These are phyloP conservation scores for Serendipita vermifera DNA, from an alignment of 768 basidiomycete species.

Conservation along the genomic window DNA sequence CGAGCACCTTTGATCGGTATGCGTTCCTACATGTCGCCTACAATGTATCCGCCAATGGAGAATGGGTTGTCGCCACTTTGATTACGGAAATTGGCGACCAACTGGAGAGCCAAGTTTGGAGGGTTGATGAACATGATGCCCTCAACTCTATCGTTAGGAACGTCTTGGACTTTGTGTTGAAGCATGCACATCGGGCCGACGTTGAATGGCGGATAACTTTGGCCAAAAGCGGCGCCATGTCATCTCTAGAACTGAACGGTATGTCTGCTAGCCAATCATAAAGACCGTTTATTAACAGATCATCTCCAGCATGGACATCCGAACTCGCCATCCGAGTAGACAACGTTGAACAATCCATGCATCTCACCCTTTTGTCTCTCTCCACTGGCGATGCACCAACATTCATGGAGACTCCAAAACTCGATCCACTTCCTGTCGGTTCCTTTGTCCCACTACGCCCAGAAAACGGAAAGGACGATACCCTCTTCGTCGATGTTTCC, in stretches of 20 bases:
- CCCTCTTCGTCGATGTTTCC: background rate
- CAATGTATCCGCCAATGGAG: background rate
- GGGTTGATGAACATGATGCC: background rate
- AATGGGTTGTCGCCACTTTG: background rate
- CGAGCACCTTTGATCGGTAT: background rate
- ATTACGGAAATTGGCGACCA: background rate
- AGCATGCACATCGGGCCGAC: background rate
- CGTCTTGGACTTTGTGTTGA: background rate
- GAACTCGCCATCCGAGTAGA: background rate
- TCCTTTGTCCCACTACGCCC: background rate
- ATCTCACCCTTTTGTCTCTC: background rate
- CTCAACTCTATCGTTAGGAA: background rate
- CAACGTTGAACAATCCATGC: background rate
- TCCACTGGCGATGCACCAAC: background rate
- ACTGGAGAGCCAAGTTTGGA: background rate
- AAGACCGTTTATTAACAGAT: background rate
- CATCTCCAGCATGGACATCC: background rate
- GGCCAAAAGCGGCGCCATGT: background rate
- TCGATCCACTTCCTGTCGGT: background rate
- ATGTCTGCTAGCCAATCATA: no score
- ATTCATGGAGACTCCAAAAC: background rate
- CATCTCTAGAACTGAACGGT: background rate
- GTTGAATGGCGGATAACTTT: background rate
- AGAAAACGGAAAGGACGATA: background rate
- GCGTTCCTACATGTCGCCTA: background rate